A percentile compares a stretch with the other conserved stretches of the same genome.
Conservation (phyloP, 306 rosid genomes). For the Ormosia semicastrata region DNA sequence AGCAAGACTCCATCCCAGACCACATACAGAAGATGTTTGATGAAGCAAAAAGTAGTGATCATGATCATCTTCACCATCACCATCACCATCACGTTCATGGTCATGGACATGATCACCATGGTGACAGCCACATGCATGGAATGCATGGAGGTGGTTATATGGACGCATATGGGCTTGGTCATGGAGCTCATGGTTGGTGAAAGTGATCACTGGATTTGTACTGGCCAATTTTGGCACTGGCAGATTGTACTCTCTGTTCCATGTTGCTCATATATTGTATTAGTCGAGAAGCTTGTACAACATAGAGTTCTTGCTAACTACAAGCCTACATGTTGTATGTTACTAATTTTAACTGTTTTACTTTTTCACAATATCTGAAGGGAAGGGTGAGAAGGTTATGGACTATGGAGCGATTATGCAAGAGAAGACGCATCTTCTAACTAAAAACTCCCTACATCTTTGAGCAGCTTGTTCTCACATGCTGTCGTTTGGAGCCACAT, state of each 20-base stretch:
- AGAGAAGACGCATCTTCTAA: background rate
- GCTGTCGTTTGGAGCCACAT: slow-evolving; percentile 12
- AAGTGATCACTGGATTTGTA: background rate
- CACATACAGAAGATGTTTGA: slow-evolving; percentile 62
- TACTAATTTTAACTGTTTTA: background rate
- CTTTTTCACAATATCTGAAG: slow-evolving; percentile 11
- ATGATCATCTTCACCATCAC: slow-evolving; percentile 23
- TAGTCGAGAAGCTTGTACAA: background rate
- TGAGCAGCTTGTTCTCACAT: background rate
- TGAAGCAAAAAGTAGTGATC: slow-evolving; percentile 50
- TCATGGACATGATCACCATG: slow-evolving; percentile 37
- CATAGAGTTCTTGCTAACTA: background rate
- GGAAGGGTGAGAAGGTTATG: slow-evolving; percentile 23
- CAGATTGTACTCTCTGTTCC: background rate
- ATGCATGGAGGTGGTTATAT: slow-evolving; percentile 54
- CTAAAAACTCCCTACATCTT: background rate
- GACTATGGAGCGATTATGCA: background rate
- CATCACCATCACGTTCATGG: slow-evolving; percentile 23
- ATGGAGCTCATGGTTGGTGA: slow-evolving; percentile 49
- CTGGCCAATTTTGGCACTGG: background rate
- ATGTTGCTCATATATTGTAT: background rate
- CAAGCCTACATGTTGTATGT: slow-evolving; percentile 27
- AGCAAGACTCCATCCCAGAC: slow-evolving; percentile 64
- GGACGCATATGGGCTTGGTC: slow-evolving; percentile 74
- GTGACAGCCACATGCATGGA: slow-evolving; percentile 36